Base-by-base conservation (phyloP, 352 stramenopile genomes). In the Pythium aphanidermatum region DNA sequence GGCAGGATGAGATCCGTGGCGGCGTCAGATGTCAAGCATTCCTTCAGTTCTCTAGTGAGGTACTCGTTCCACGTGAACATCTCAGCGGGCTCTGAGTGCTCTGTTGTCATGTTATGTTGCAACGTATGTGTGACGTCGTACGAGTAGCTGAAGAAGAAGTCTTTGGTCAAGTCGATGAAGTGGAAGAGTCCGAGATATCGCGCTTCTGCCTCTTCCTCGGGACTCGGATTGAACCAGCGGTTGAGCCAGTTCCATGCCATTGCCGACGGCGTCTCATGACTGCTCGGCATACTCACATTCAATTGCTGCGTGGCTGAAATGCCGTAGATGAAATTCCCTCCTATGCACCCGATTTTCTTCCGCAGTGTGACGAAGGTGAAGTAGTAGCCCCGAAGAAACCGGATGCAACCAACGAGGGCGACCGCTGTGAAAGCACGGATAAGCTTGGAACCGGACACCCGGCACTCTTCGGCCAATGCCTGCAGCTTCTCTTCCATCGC, bases 131-230 rank as follows among this genome's bases (percentile, higher is more conserved):
- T 99, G 35, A 99, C 77, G 55, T 99, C 95, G 60, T 99, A 99
- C 36, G 93, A 98, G 60, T 99, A 99, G 41, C 82, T 97, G 65
- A 98, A 99, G 74, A 95, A 99, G 61, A 99, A 99, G 55, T 99
- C 97, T 56, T 99, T 99, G 7, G 95, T 98, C 16, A 99, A 74
- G 61, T 99, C 96, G 32, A 99, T 74, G 41, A 99, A 97, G 58
- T 99, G 95, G 59, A 99, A 99, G 0, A 99, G 66, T 0, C 84
- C 88, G 37, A 98, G 74, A 70, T 99, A 99, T 6, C 81, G 65
- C 28, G 78, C 79, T 39, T 95, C 83, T 3, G 81, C 83, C 39
- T 92, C 78, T 54, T 95, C 83, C 29, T 91, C 74, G 3, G 81
- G 65, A 36, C 69, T 91, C 9, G 80, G 74, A 45, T 92, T 92